Conservation (phyloP, 352 stramenopile species). For the Globisporangium barbulae region DNA sequence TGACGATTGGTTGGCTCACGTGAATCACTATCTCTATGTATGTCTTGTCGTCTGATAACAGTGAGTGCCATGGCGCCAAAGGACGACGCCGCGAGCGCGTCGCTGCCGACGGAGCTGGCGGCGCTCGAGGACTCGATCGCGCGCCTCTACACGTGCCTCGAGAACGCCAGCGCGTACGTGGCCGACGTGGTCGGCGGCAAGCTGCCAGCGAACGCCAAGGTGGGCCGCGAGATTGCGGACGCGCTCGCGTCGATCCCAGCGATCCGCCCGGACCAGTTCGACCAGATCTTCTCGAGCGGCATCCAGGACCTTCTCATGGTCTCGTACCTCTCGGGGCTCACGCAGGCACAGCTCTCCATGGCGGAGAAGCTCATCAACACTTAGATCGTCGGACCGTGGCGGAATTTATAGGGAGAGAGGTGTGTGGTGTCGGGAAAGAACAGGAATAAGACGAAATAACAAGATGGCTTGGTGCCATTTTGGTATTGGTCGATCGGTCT, state of each 20-base stretch:
- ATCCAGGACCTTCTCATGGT: conserved; percentile 99
- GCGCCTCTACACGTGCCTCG: conserved; percentile 90
- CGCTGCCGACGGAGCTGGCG: conserved; percentile 72
- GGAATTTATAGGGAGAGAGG: background rate
- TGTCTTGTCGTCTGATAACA: conserved; percentile 18
- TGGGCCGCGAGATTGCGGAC: conserved; percentile 93
- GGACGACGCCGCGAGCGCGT: conserved; percentile 28
- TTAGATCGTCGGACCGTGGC: conserved; percentile 29
- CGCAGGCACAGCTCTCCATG: conserved; percentile 96
- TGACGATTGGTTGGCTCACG: background rate
- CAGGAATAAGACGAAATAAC: background rate
- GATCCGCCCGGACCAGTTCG: conserved; percentile 93
- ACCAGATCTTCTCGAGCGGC: conserved; percentile 95
- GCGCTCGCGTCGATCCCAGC: conserved; percentile 92
- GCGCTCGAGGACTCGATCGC: conserved; percentile 81
- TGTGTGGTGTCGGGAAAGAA: too few relatives aligned
- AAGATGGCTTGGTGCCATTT: background rate
- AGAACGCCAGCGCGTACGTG: conserved; percentile 87
- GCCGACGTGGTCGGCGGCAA: conserved; percentile 88
- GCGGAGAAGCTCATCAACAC: conserved; percentile 96
- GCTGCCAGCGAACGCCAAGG: conserved; percentile 71
- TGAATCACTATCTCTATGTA: conserved; percentile 1
- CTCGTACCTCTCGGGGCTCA: conserved; percentile 96
- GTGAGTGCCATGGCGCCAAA: conserved; percentile 74
- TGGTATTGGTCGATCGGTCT: background rate